A percentile compares a stretch with the other conserved stretches of the same genome.
Conservation (phyloP, 2,329 filamentous ascomycete species). For the Cordyceps tenuipes region DNA sequence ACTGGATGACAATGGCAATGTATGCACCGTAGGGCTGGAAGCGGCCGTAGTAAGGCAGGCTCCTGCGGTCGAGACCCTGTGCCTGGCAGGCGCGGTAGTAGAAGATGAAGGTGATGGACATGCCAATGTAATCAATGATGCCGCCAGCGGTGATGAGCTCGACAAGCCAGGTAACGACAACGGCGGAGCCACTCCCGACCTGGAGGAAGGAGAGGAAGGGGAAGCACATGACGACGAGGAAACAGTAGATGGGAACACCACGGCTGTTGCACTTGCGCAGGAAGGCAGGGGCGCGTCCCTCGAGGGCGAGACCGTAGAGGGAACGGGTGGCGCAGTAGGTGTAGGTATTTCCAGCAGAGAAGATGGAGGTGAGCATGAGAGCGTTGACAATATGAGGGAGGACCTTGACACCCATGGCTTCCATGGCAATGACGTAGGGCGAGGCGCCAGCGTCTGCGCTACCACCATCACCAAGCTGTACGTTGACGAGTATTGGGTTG, state of each 20-base stretch:
- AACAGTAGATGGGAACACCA: conserved; percentile 54
- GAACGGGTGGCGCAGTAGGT: conserved; percentile 43
- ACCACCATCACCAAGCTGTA: conserved; percentile 30
- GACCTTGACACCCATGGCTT: conserved; percentile 41
- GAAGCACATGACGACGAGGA: conserved; percentile 44
- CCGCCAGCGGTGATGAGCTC: conserved; percentile 49
- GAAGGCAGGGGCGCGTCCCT: conserved; percentile 41
- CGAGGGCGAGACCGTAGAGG: conserved; percentile 41
- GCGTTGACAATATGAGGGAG: conserved; percentile 53
- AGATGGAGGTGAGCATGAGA: conserved; percentile 34
- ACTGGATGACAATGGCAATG: conserved; percentile 34
- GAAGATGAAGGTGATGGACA: conserved; percentile 36
- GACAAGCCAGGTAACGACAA: conserved; percentile 46
- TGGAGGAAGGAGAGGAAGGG: conserved; percentile 46
- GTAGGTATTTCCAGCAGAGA: conserved; percentile 42
- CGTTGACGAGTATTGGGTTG: conserved; percentile 46
- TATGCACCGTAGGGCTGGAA: conserved; percentile 52
- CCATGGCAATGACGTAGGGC: conserved; percentile 56
- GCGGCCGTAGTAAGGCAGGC: conserved; percentile 48
- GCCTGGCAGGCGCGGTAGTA: conserved; percentile 45
- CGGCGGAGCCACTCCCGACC: conserved; percentile 37
- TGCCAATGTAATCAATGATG: conserved; percentile 55
- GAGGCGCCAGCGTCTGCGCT: conserved; percentile 45
- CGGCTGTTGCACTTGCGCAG: conserved; percentile 50
- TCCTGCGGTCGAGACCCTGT: conserved; percentile 42